Conservation (phyloP, 768 basidiomycete species). For the Serpula lacrymans region DNA sequence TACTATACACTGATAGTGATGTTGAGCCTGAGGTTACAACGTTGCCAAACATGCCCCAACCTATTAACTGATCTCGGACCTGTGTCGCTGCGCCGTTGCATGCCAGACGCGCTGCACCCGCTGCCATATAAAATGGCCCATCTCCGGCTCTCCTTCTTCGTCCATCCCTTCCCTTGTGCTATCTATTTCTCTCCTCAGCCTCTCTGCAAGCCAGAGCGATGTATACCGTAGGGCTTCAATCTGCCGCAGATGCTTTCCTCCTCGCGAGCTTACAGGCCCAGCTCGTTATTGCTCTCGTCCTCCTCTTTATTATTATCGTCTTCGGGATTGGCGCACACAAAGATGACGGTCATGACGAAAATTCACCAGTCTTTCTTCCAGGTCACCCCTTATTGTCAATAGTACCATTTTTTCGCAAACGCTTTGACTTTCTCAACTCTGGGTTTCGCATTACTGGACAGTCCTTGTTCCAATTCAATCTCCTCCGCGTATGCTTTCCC, state of each 20-base stretch:
- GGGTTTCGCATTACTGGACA: constrained; percentile 68
- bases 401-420: constrained; percentile 61
- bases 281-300: constrained; percentile 29
- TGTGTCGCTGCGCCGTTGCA: too few species aligned
- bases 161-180: too few species aligned
- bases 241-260: constrained; percentile 34
- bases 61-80: too few species aligned
- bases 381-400: constrained; percentile 56
- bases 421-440: constrained; percentile 72
- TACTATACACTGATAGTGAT: too few species aligned
- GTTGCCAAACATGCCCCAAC: too few species aligned
- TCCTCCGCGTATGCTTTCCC: constrained; percentile 53
- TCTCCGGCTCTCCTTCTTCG: too few species aligned
- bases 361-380: constrained; percentile 53
- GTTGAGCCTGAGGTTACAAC: too few species aligned
- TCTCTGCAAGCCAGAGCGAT: constrained; percentile 26
- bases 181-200: too few species aligned
- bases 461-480: constrained; percentile 64
- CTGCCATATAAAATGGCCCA: too few species aligned
- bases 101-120: too few species aligned
- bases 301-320: constrained; percentile 39
- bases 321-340: constrained; percentile 35
- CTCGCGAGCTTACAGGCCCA: constrained; percentile 30
- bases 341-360: constrained; percentile 45
- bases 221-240: constrained; percentile 41